phyloP scores from a whole-genome alignment of 495 filamentous ascomycete genomes.

The Neurospora sp. region DNA sequence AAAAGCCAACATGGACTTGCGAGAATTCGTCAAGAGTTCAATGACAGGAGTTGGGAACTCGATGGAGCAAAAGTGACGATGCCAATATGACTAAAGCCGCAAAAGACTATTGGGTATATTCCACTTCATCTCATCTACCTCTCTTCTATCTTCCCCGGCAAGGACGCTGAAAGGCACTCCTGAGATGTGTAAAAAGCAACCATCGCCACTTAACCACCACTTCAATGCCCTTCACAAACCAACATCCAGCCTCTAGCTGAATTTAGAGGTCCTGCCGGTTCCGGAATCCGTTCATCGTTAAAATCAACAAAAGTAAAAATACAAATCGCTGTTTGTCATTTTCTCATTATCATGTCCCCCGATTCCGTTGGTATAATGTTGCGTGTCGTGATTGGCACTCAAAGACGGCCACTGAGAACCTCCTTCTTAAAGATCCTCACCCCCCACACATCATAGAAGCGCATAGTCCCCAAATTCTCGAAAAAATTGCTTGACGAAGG shows the following conservation, averaged over 20 bases:
- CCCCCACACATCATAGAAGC: constrained; percentile 37
- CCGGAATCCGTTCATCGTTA: not conserved
- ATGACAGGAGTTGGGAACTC: no score
- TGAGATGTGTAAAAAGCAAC: not conserved
- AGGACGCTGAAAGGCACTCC: not conserved
- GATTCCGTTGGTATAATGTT: not conserved
- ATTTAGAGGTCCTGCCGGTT: not conserved
- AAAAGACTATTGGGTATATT: not conserved
- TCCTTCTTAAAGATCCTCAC: constrained; percentile 45
- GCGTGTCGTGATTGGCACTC: not conserved
- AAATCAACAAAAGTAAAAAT: not conserved
- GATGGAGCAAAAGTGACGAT: no score
- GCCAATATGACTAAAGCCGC: not conserved
- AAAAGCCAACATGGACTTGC: no score
- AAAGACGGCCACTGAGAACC: constrained; percentile 29
- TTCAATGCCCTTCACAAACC: not conserved
- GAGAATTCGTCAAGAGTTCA: no score
- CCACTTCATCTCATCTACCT: not conserved
- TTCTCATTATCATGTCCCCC: not conserved
- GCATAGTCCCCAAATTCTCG: constrained; percentile 28
- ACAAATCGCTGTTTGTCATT: not conserved
- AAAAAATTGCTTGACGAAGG: constrained; percentile 9
- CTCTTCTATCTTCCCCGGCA: not conserved
- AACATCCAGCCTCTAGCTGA: not conserved
- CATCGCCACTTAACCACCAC: not conserved